Evolutionary conservation across 2,329 filamentous ascomycete species (phyloP), one percentile per base, ranked within the genome.

Genomic region (Chalaropsis thielavioides): DNA sequence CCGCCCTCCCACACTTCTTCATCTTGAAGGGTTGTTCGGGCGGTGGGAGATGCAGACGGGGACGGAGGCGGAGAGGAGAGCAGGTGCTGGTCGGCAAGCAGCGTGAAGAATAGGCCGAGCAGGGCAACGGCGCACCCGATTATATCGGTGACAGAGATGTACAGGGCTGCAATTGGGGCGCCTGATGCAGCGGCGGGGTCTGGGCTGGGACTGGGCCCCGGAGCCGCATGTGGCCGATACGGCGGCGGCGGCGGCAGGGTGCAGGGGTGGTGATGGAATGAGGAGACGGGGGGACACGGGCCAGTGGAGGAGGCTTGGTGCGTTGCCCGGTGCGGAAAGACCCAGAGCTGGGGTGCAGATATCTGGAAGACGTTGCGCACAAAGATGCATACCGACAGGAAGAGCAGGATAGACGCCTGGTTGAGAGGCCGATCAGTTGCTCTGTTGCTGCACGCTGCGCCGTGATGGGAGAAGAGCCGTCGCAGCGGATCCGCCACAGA

Each of bases 1-100:
- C 60, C 60, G 15, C 40, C 60, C 44, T 62, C 60, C 60, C 60
- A 62, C 17, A 46, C 60, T 41, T 44, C 41, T 35, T n/a, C 60
- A 19, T 62, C 43, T 17, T 62, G 41, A 11, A 62, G 44, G 22
- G 44, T 31, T 49, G 60, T 38, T 13, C 31, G 41, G 11, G 13
- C 10, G 27, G n/a, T n/a, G 15, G n/a, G 17, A 46, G 24, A 35
- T n/a, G 41, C 31, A 6, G 60, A 10, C 8, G 22, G 13, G 41
- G 24, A 22, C 15, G 60, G 4, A 10, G 60, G 35, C 17, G 60
- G 22, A 13, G 41, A 35, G 19, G 60, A 35, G 17, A 62, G 41
- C 15, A 62, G 24, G 17, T 62, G 60, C 24, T 62, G 60, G 60
- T 62, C 60, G 24, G 43, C 4, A 35, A 62, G 41, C 19, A 62